phyloP scores from a whole-genome alignment of 2,329 filamentous ascomycete genomes.

The Polychaeton citri region DNA sequence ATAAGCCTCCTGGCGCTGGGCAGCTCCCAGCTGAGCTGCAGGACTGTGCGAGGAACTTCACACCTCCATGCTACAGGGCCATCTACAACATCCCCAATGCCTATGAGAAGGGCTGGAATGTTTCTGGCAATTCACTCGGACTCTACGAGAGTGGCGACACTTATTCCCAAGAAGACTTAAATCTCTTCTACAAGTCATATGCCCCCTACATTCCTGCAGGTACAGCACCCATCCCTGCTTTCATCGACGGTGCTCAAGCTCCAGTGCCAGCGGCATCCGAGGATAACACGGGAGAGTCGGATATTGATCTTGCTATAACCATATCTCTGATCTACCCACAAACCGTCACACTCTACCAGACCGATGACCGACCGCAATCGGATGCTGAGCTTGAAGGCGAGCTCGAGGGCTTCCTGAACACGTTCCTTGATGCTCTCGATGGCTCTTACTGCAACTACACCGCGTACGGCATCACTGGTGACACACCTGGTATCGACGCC shows the following conservation, averaged over 20 bases:
- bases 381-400: neutral
- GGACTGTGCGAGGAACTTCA: constrained; percentile 18
- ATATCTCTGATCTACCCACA: constrained; percentile 11
- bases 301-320: constrained; percentile 9
- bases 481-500: constrained; percentile 14
- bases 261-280: constrained; percentile 3
- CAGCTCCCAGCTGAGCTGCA: constrained; percentile 8
- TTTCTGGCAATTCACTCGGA: constrained; percentile 8
- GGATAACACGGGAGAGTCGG: constrained; percentile 6
- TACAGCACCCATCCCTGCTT: constrained; percentile 2
- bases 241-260: constrained; percentile 4
- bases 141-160: constrained; percentile 7
- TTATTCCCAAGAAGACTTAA: constrained; percentile 8
- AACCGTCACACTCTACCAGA: constrained; percentile 9
- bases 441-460: constrained; percentile 10
- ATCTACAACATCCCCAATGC: constrained; percentile 28
- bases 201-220: constrained; percentile 3
- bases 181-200: constrained; percentile 3
- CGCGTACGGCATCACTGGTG: constrained; percentile 8
- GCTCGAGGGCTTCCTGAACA: constrained; percentile 6
- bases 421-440: constrained; percentile 9
- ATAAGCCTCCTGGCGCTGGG: neutral
- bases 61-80: constrained; percentile 27
- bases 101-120: constrained; percentile 2
- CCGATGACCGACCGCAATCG: constrained; percentile 5